Evolutionary conservation across 306 rosid genomes (phyloP).

Genomic region (Luffa acutangula): DNA sequence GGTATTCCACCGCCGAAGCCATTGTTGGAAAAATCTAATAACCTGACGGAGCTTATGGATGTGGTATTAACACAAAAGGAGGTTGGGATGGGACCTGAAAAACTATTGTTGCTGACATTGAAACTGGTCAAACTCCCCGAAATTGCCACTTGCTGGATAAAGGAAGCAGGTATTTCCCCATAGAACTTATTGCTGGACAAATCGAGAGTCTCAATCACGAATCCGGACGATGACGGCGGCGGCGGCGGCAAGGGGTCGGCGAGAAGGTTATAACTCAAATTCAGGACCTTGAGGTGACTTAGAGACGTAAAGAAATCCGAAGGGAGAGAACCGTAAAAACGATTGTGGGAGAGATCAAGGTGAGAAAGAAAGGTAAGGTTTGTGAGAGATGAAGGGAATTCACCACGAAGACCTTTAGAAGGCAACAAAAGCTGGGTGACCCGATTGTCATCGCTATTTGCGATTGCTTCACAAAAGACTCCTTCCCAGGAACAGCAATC

Average conservation of each 20-base stretch:
- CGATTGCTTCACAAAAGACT: conserved; percentile 26
- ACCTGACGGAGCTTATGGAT: conserved; percentile 21
- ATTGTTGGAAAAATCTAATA: conserved; percentile 65
- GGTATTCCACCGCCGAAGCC: conserved; percentile 30
- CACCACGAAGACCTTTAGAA: conserved; percentile 41
- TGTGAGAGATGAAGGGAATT: conserved; percentile 23
- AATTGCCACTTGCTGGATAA: conserved; percentile 23
- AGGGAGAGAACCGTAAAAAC: conserved; percentile 35
- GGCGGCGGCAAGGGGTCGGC: conserved; percentile 25
- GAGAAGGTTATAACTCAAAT: conserved; percentile 49
- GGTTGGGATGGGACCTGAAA: conserved; percentile 46
- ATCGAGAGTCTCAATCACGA: conserved; percentile 30
- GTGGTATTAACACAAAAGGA: conserved; percentile 40
- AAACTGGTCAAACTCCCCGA: conserved; percentile 37
- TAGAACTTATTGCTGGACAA: conserved; percentile 63
- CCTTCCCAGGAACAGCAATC: conserved; percentile 91
- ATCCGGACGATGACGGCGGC: background rate
- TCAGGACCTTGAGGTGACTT: conserved; percentile 28
- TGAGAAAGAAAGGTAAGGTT: conserved; percentile 36
- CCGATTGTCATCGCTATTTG: conserved; percentile 9
- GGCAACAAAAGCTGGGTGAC: conserved; percentile 45
- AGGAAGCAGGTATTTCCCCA: conserved; percentile 43
- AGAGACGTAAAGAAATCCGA: conserved; percentile 25
- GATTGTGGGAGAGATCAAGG: conserved; percentile 58
- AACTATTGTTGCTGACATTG: conserved; percentile 75